Evolutionary conservation across 768 basidiomycete genomes (phyloP).

Genomic region (Xerocomus brunneocitrinus): DNA sequence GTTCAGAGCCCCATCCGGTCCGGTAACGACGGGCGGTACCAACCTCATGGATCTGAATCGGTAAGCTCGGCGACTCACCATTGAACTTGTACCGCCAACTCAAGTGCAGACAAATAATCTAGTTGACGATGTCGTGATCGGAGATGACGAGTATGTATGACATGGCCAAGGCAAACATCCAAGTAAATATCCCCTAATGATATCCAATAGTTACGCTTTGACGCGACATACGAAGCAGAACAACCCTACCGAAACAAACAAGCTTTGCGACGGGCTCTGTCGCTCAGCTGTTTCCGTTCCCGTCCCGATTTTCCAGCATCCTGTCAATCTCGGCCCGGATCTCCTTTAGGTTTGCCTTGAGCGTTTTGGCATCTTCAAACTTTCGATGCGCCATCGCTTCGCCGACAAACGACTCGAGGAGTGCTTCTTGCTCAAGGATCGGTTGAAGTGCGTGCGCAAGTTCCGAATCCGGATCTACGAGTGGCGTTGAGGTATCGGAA

Average conservation of each 20-base stretch:
- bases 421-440: conserved; percentile 88
- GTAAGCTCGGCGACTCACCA: not conserved
- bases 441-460: conserved; percentile 78
- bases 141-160: not conserved
- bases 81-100: no score
- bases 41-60: not conserved
- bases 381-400: conserved; percentile 89
- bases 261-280: no score
- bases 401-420: conserved; percentile 85
- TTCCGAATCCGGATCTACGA: conserved; percentile 63
- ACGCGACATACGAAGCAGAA: not conserved
- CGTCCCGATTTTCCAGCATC: conserved; percentile 41
- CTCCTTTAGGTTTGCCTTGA: conserved; percentile 76
- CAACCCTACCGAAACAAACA: not conserved
- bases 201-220: conserved; percentile 7
- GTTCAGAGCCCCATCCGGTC: not conserved
- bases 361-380: conserved; percentile 89
- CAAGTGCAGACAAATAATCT: not conserved
- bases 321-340: conserved; percentile 80
- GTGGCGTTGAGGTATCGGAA: conserved; percentile 15
- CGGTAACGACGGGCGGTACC: not conserved
- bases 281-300: not conserved
- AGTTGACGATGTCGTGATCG: not conserved
- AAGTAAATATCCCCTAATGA: conserved; percentile 1
- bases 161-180: not conserved